Evolutionary conservation across 352 stramenopile species (phyloP).

Genomic region (Thalassiosira livingstoniorum): DNA sequence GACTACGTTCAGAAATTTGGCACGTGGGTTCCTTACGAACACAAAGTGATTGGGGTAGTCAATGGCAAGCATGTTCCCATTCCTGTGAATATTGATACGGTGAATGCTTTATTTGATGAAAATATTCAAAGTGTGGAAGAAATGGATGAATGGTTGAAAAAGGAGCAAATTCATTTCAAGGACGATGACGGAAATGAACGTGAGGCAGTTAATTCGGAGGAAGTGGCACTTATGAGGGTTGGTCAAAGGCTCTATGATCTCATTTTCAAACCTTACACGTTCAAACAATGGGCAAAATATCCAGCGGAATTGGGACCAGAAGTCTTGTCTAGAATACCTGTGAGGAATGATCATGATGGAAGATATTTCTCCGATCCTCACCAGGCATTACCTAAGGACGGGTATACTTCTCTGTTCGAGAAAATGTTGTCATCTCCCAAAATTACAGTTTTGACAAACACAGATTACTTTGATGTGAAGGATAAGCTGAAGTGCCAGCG

Average conservation of each 20-base stretch:
- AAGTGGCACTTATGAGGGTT: conserved; percentile 80
- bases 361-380: conserved; percentile 81
- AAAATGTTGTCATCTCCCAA: conserved; percentile 74
- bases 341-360: conserved; percentile 75
- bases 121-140: conserved; percentile 71
- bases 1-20: conserved; percentile 81
- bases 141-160: conserved; percentile 82
- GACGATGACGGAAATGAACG: conserved; percentile 36
- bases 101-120: conserved; percentile 84
- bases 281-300: conserved; percentile 85
- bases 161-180: conserved; percentile 60
- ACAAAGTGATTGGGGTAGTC: conserved; percentile 80
- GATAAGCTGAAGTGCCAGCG: conserved; percentile 63
- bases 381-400: conserved; percentile 80
- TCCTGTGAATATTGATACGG: conserved; percentile 86
- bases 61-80: conserved; percentile 82
- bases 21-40: conserved; percentile 83
- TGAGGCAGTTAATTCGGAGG: conserved; percentile 71
- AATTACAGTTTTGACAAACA: conserved; percentile 75
- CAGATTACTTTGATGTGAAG: conserved; percentile 80
- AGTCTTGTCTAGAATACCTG: conserved; percentile 81
- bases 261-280: conserved; percentile 83
- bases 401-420: conserved; percentile 84
- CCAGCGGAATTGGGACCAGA: conserved; percentile 78
- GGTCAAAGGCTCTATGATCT: conserved; percentile 77